A percentile compares a stretch with the other conserved stretches of the same genome.
Conservation (phyloP, 2,329 filamentous ascomycete genomes). For the Phialemonium atrogriseum region DNA sequence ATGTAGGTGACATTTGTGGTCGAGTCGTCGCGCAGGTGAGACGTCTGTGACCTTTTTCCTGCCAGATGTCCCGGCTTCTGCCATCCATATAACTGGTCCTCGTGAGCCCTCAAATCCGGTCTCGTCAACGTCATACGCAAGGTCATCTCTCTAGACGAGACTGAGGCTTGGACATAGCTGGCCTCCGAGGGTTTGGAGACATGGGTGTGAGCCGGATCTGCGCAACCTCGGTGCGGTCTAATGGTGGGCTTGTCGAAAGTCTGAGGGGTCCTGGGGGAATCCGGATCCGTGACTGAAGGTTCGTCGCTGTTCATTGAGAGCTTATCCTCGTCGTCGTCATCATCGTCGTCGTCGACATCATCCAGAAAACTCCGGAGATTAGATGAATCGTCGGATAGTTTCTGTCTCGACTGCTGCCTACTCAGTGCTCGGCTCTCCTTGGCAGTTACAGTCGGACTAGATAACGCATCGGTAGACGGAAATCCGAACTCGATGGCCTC, state of each 20-base stretch:
- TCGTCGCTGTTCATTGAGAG: slow-evolving; percentile 48
- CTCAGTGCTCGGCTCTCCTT: slow-evolving; percentile 19
- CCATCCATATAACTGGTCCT: slow-evolving; percentile 66
- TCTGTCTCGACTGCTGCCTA: slow-evolving; percentile 17
- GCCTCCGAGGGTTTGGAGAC: slow-evolving; percentile 25
- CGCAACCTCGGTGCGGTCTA: slow-evolving; percentile 20
- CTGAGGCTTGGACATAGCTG: slow-evolving; percentile 42
- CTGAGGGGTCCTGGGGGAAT: slow-evolving; percentile 51
- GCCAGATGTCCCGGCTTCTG: slow-evolving; percentile 30
- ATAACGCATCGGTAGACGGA: slow-evolving; percentile 48
- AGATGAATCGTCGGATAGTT: slow-evolving; percentile 30
- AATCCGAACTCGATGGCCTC: slow-evolving; percentile 94
- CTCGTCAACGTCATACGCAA: slow-evolving; percentile 90
- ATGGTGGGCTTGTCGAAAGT: slow-evolving; percentile 28
- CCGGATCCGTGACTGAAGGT: slow-evolving; percentile 45
- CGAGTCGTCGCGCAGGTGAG: slow-evolving; percentile 16
- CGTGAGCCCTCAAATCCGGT: slow-evolving; percentile 71
- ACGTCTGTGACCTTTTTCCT: slow-evolving; percentile 9
- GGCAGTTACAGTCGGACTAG: slow-evolving; percentile 18
- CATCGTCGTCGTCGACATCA: slow-evolving; percentile 33
- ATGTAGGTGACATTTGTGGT: slow-evolving; percentile 18
- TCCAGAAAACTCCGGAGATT: slow-evolving; percentile 49
- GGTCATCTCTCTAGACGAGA: slow-evolving; percentile 79
- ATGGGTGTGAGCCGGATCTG: slow-evolving; percentile 15
- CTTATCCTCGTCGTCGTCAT: slow-evolving; percentile 38